These are phyloP conservation scores for Sclerotinia minor DNA, from an alignment of 2,329 filamentous ascomycete species.

Conservation along the genomic window DNA sequence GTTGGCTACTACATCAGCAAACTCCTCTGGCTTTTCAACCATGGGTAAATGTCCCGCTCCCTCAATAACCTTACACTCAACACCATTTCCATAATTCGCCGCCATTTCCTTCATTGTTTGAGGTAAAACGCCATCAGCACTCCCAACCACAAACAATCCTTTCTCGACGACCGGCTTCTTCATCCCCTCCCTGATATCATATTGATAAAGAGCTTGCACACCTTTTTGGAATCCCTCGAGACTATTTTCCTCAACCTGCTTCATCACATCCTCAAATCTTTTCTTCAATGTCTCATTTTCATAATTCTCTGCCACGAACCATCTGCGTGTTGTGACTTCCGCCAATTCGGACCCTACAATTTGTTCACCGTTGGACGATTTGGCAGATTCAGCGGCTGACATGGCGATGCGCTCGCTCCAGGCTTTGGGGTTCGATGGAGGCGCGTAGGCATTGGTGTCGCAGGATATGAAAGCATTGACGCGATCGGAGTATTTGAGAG, in stretches of 20 bases:
- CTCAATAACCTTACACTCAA: conserved; percentile 64
- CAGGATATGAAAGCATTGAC: conserved; percentile 67
- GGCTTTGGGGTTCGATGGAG: conserved; percentile 71
- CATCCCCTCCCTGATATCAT: conserved; percentile 63
- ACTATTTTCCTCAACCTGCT: conserved; percentile 69
- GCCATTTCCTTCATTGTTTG: conserved; percentile 79
- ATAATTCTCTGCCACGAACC: conserved; percentile 67
- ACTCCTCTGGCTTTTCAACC: conserved; percentile 70
- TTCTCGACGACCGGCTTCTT: conserved; percentile 50
- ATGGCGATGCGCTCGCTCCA: conserved; percentile 77
- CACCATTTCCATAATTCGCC: conserved; percentile 55
- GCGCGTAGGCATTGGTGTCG: conserved; percentile 75
- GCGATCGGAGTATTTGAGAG: conserved; percentile 62
- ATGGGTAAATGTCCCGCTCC: conserved; percentile 80
- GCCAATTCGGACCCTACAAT: conserved; percentile 68
- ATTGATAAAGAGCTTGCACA: conserved; percentile 70
- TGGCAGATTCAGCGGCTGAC: conserved; percentile 56
- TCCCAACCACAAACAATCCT: conserved; percentile 70
- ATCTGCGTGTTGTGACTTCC: conserved; percentile 68
- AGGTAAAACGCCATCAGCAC: conserved; percentile 71
- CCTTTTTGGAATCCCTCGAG: conserved; percentile 67
- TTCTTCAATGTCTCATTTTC: conserved; percentile 49
- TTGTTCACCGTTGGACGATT: conserved; percentile 43
- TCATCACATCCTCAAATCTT: conserved; percentile 58
- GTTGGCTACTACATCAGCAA: conserved; percentile 61